Conservation (phyloP, 2,329 filamentous ascomycete genomes). For the Colletotrichum lindemuthianum region DNA sequence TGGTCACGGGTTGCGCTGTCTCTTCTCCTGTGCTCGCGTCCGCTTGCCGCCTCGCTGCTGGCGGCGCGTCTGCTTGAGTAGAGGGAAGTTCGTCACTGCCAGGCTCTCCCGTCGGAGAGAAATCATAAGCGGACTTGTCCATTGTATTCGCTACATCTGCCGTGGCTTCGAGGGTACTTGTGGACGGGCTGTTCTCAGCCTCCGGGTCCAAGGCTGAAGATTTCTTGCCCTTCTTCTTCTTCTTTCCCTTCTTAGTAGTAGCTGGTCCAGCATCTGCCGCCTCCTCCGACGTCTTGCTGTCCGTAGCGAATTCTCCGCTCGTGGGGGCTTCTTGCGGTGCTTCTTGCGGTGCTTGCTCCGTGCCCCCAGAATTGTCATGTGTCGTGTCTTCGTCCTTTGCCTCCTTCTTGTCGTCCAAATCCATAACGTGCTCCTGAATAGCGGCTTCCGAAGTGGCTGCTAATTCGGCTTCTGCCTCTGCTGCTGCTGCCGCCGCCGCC, state of each 20-base stretch:
- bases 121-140: constrained; percentile 35
- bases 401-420: constrained; percentile 9
- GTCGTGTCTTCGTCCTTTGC: constrained; percentile 14
- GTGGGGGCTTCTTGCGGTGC: constrained; percentile 22
- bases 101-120: constrained; percentile 33
- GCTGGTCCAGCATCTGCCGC: constrained; percentile 37
- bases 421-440: constrained; percentile 14
- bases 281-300: constrained; percentile 32
- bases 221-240: constrained; percentile 50
- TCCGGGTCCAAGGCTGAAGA: constrained; percentile 34
- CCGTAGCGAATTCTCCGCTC: constrained; percentile 31
- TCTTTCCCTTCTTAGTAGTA: constrained; percentile 47
- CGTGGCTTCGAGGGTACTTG: constrained; percentile 31
- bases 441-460: constrained; percentile 8
- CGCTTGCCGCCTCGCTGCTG: constrained; percentile 19
- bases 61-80: constrained; percentile 25
- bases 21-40: constrained; percentile 24
- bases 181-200: constrained; percentile 32
- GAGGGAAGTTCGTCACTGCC: constrained; percentile 28
- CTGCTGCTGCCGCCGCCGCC: neutral
- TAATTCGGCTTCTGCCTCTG: neutral
- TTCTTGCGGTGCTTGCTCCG: constrained; percentile 27
- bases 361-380: constrained; percentile 29
- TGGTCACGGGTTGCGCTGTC: constrained; percentile 33
- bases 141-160: constrained; percentile 37